These are phyloP conservation scores for Huntiella savannae DNA, from an alignment of 2,329 filamentous ascomycete species.

Conservation along the genomic window DNA sequence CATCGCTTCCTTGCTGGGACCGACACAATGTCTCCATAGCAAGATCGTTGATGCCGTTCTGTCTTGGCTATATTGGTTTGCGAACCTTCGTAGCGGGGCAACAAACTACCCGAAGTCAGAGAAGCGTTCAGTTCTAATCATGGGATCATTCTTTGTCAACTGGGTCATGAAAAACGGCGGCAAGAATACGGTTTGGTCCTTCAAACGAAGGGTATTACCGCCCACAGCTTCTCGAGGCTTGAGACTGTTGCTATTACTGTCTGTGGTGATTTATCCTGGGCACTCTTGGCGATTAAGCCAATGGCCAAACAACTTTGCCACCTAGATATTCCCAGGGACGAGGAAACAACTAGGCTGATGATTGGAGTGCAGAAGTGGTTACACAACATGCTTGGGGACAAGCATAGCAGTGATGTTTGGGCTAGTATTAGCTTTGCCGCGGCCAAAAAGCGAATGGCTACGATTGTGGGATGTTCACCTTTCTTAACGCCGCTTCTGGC, in stretches of 20 bases:
- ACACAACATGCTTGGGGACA: constrained; percentile 33
- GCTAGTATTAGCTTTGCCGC: constrained; percentile 28
- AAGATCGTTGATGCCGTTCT: constrained; percentile 18
- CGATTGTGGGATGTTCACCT: constrained; percentile 62
- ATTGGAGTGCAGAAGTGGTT: constrained; percentile 34
- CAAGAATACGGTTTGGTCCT: constrained; percentile 30
- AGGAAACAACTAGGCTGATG: constrained; percentile 23
- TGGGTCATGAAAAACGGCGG: constrained; percentile 30
- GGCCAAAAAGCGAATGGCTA: constrained; percentile 44
- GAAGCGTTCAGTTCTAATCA: constrained; percentile 39
- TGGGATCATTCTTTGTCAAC: constrained; percentile 48
- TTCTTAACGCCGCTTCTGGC: constrained; percentile 51
- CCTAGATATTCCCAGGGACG: constrained; percentile 42
- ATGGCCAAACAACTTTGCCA: constrained; percentile 41
- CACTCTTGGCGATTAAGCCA: constrained; percentile 47
- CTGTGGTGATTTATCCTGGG: constrained; percentile 49
- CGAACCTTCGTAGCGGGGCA: constrained; percentile 37
- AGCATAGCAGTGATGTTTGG: constrained; percentile 42
- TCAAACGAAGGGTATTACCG: constrained; percentile 34
- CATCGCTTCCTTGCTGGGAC: constrained; percentile 41
- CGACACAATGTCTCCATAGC: too few species aligned
- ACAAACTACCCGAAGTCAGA: constrained; percentile 25
- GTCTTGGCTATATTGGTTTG: constrained; percentile 36
- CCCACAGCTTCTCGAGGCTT: constrained; percentile 41
- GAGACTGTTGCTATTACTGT: constrained; percentile 54